Conservation (phyloP, 805 yeast genomes). For the Priceomyces medius region DNA sequence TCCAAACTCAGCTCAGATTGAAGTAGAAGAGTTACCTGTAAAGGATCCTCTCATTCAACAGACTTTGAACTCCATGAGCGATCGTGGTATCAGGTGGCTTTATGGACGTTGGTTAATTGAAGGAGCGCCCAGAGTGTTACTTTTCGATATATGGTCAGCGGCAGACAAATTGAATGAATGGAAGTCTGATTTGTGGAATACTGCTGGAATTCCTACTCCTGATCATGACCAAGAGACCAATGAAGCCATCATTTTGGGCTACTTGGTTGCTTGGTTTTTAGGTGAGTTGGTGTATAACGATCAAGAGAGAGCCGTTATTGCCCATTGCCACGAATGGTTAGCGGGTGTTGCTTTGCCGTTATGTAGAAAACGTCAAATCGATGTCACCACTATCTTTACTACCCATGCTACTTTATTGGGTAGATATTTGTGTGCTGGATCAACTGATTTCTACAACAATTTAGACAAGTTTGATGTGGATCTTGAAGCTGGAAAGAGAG, state of each 20-base stretch:
- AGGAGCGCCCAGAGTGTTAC: slow-evolving; percentile 91
- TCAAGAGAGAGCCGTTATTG: slow-evolving; percentile 81
- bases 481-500: slow-evolving; percentile 96
- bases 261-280: slow-evolving; percentile 93
- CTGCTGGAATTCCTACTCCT: slow-evolving; percentile 92
- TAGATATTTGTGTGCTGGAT: slow-evolving; percentile 93
- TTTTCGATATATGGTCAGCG: slow-evolving; percentile 85
- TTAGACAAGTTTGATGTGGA: slow-evolving; percentile 89
- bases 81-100: slow-evolving; percentile 76
- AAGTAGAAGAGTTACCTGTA: slow-evolving; percentile 73
- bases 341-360: slow-evolving; percentile 95
- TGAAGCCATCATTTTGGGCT: slow-evolving; percentile 90
- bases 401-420: slow-evolving; percentile 97
- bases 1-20: slow-evolving; percentile 69
- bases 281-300: slow-evolving; percentile 91
- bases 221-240: slow-evolving; percentile 84
- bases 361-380: slow-evolving; percentile 87
- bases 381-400: slow-evolving; percentile 92
- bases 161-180: slow-evolving; percentile 73
- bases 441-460: slow-evolving; percentile 93
- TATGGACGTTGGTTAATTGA: slow-evolving; percentile 97
- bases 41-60: slow-evolving; percentile 54
- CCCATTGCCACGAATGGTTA: slow-evolving; percentile 97
- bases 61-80: slow-evolving; percentile 74
- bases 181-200: slow-evolving; percentile 90